Base-by-base conservation (phyloP, 106 monocot genomes). In the Acorus gramineus region DNA sequence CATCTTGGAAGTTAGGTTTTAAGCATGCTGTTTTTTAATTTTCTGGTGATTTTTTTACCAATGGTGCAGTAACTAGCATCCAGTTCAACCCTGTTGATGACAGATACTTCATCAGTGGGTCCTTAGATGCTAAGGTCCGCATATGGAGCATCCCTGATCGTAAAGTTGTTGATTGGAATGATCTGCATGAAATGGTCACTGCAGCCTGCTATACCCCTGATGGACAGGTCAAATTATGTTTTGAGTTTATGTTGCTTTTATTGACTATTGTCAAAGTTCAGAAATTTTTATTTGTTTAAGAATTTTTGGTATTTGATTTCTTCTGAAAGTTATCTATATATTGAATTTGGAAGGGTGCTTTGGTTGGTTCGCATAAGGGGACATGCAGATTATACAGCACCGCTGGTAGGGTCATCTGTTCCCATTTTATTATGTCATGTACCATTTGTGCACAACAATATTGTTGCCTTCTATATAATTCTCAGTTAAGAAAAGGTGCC, bases 81-180 rank as follows among this genome's bases (percentile, higher is more conserved):
- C 96, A 96, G 70, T 96, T 96, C 69, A 96, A 96, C 77, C 96
- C 96, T 44, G 78, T 85, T 48, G 78, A 96, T 81, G 91, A 95
- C 64, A 78, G 74, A 66, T 90, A 85, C 68, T 95, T 95, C 77
- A 90, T 95, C 47, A 95, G 95, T 71, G 96, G 96, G 62, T 91
- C 96, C 10, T 67, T 96, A 43, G 96, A 96, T 81, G 74, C 80
- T 55, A 96, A 96, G 61, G 91, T 96, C 3, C 86, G 96, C 47
- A 70, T 96, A 53, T 96, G 96, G 96, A 96, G 85, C 66, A 85
- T 91, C 49, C 82, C 82, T 44, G 70, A 81, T 67, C 87, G 91
- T 11, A 80, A 91, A 74, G 73, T 96, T 69, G 96, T 96, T 72
- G 96, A 87, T 55, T 96, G 96, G 96, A 81, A 66, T 76, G 96